phyloP scores from a whole-genome alignment of 2,329 filamentous ascomycete genomes.

The Colletotrichum melonis region DNA sequence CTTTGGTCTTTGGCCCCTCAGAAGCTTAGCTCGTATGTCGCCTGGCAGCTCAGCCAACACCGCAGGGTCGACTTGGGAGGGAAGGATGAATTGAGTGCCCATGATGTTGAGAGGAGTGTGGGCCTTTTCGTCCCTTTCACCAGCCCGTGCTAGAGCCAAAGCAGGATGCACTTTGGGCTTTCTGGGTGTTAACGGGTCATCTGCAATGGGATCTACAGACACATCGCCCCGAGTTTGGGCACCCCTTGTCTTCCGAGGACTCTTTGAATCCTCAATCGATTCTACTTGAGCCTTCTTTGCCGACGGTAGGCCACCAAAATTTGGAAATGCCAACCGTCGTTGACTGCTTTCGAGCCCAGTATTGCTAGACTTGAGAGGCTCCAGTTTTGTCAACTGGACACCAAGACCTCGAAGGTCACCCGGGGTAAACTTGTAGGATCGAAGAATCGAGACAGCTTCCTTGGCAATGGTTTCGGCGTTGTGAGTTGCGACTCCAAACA shows the following conservation, averaged over 20 bases:
- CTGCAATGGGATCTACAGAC: slow-evolving; percentile 64
- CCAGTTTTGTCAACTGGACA: slow-evolving; percentile 92
- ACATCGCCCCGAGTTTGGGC: slow-evolving; percentile 43
- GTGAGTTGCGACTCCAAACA: slow-evolving; percentile 88
- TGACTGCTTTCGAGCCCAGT: slow-evolving; percentile 80
- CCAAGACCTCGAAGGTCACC: slow-evolving; percentile 94
- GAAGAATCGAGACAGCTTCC: slow-evolving; percentile 87
- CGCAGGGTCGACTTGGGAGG: slow-evolving; percentile 82
- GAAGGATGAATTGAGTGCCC: slow-evolving; percentile 93
- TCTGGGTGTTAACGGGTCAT: slow-evolving; percentile 64
- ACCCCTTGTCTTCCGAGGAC: slow-evolving; percentile 46
- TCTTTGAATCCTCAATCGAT: slow-evolving; percentile 61
- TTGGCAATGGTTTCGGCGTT: slow-evolving; percentile 76
- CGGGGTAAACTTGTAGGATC: slow-evolving; percentile 84
- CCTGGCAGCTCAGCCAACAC: slow-evolving; percentile 85
- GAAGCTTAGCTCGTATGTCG: slow-evolving; percentile 82
- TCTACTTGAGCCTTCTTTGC: slow-evolving; percentile 56
- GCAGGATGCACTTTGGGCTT: slow-evolving; percentile 67
- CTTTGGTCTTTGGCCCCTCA: slow-evolving; percentile 36
- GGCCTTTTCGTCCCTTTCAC: slow-evolving; percentile 64
- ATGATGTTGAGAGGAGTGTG: slow-evolving; percentile 80
- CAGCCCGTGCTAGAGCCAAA: slow-evolving; percentile 61
- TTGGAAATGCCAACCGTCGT: slow-evolving; percentile 78
- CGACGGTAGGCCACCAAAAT: slow-evolving; percentile 53
- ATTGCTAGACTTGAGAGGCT: slow-evolving; percentile 74